Percentiles rank a stretch among this genome's conserved stretches.
Conservation (phyloP, 1,139 yeast genomes). For the Suhomyces guaymorum region DNA sequence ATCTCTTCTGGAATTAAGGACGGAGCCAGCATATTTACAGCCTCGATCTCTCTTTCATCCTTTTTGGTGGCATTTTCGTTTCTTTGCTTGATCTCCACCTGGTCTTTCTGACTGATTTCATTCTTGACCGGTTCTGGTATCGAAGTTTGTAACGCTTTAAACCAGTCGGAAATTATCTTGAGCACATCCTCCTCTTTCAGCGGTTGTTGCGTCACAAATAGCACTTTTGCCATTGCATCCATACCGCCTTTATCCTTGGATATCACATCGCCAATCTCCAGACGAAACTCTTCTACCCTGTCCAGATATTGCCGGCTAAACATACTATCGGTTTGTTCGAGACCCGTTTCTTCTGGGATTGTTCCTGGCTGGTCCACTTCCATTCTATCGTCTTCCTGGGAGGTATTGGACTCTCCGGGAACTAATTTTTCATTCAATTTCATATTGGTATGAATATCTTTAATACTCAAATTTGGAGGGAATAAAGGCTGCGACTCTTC, state of each 20-base stretch:
- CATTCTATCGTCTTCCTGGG: slow-evolving; percentile 5
- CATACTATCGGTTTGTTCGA: too few relatives aligned
- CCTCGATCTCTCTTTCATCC: not conserved
- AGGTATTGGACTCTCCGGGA: not conserved
- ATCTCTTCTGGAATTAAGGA: too few relatives aligned
- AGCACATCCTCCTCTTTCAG: slow-evolving; percentile 20
- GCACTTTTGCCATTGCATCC: slow-evolving; percentile 13
- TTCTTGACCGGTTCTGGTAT: slow-evolving; percentile 31
- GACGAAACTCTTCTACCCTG: not conserved
- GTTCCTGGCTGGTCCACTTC: slow-evolving; percentile 5
- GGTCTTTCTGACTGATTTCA: slow-evolving; percentile 43
- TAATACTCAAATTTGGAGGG: slow-evolving; percentile 23
- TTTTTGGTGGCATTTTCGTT: slow-evolving; percentile 22
- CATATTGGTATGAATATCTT: slow-evolving; percentile 30
- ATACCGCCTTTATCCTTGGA: not conserved
- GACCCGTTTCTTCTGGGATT: not conserved
- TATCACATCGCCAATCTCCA: not conserved
- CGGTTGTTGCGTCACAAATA: slow-evolving; percentile 24
- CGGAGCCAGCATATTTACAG: too few relatives aligned
- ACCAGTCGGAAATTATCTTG: slow-evolving; percentile 30
- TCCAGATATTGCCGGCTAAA: slow-evolving; percentile 1
- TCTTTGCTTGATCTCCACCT: slow-evolving; percentile 37
- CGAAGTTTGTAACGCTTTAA: slow-evolving; percentile 27
- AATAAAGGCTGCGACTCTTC: slow-evolving; percentile 13
- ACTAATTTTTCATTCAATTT: slow-evolving; percentile 9